Evolutionary conservation across 768 basidiomycete genomes (phyloP).

Genomic region (Saitozyma sp.): DNA sequence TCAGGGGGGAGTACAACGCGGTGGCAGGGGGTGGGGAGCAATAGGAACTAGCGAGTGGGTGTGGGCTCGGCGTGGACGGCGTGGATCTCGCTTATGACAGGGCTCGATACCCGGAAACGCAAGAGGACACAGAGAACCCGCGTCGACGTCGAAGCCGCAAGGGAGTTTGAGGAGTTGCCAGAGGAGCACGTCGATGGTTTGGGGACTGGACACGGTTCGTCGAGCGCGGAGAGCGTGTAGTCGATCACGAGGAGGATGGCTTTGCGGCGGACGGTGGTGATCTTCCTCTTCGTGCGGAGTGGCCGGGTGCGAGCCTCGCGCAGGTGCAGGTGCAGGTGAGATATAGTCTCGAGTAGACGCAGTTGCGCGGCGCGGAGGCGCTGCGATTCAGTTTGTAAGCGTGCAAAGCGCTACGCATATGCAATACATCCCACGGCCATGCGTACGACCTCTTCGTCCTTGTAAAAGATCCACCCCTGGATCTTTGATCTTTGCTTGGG

Average conservation of each 20-base stretch:
- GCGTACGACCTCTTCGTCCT: too few species aligned
- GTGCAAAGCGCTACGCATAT: too few species aligned
- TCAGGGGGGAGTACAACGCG: conserved; percentile 35
- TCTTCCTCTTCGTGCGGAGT: neutral
- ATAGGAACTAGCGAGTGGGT: conserved; percentile 52
- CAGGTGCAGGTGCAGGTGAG: neutral
- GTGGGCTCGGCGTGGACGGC: too few species aligned
- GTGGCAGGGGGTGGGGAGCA: conserved; percentile 25
- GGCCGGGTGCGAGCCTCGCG: too few species aligned
- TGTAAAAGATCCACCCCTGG: too few species aligned
- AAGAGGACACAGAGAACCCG: neutral
- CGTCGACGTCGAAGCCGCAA: conserved; percentile 30
- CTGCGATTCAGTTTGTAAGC: neutral
- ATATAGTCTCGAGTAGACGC: neutral
- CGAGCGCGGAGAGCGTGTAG: neutral
- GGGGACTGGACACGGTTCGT: too few species aligned
- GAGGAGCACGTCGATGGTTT: conserved; percentile 10
- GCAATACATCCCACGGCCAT: too few species aligned
- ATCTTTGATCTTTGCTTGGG: too few species aligned
- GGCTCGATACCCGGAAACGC: conserved; percentile 23
- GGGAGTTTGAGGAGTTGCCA: conserved; percentile 29
- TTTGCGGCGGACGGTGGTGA: neutral
- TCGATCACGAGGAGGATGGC: neutral
- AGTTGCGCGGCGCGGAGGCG: neutral
- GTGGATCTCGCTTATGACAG: conserved; percentile 12